Base-by-base conservation (phyloP, 306 rosid genomes). In the Rubus idaeus region DNA sequence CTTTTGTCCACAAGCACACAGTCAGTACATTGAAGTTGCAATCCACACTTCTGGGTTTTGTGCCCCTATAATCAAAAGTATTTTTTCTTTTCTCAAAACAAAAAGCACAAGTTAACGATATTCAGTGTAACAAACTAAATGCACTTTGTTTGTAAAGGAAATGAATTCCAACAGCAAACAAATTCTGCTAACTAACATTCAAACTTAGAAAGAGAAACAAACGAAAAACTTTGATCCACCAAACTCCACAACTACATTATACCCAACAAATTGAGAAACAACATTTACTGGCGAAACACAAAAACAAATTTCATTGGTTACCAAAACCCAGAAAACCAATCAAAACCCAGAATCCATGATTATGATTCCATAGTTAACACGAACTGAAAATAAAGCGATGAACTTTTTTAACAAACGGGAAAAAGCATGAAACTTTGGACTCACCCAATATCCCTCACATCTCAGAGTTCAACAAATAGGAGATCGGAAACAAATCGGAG, bases 351-450 rank as follows among this genome's bases (percentile, higher is more conserved):
- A 40, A 60, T 1, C 35, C 61, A 26, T 13, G 21, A 20, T 10
- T 35, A 6, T 7, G 21, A n/a, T 47, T 21, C 66, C 39, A 11
- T 30, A 30, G 35, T 30, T 30, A 30, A 20, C 55, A 63, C 18
- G 20, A 45, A 17, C 2, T 35, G n/a, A 21, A 4, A 23, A 50
- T 13, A 13, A 44, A 62, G 26, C 44, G 4, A 37, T 20, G 13
- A 76, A 5, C 45, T 5, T 26, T 5, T 26, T 16, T 0, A 17
- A 26, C 53, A 13, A 51, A 12, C 0, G 4, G 44, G 21, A 40
- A 63, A 75, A 79, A 83, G 37, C 78, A 79, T 37, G 64, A 74
- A 84, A 86, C 91, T 85, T 80, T 51, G 80, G 69, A 75, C 78
- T 67, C 76, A 56, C 58, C 86, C 76, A 65, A 81, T 69, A 70